Evolutionary conservation across 140 eudicot species (phyloP).

Genomic region (Erigeron philadelphicus): DNA sequence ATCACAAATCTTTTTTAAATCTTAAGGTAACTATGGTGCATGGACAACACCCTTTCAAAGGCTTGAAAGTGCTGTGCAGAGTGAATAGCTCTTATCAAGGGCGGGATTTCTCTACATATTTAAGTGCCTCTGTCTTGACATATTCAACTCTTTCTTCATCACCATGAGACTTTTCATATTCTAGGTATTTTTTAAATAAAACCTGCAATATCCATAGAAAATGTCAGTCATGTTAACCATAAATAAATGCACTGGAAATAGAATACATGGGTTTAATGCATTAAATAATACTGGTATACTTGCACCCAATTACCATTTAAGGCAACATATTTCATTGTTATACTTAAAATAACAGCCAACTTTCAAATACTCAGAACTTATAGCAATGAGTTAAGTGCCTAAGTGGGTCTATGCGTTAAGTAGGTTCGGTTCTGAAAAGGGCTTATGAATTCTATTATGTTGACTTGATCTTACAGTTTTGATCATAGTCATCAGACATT

Average conservation of each 20-base stretch:
- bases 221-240: neutral
- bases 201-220: slow-evolving; percentile 45
- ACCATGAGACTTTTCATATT: slow-evolving; percentile 67
- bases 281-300: neutral
- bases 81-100: neutral
- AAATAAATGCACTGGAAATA: neutral
- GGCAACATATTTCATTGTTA: too few relatives aligned
- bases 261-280: neutral
- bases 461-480: too few relatives aligned
- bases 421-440: neutral
- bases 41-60: neutral
- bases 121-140: slow-evolving; percentile 70
- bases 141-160: slow-evolving; percentile 62
- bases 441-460: neutral
- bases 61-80: neutral
- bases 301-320: neutral
- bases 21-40: neutral
- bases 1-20: neutral
- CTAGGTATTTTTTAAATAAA: slow-evolving; percentile 68
- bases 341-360: neutral
- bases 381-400: neutral
- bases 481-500: too few relatives aligned
- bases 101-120: slow-evolving; percentile 50
- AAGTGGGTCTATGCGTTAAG: neutral
- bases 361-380: neutral